These are phyloP conservation scores for Debaryomycetaceae sp. DNA, from an alignment of 1,139 yeast genomes.

Conservation along the genomic window DNA sequence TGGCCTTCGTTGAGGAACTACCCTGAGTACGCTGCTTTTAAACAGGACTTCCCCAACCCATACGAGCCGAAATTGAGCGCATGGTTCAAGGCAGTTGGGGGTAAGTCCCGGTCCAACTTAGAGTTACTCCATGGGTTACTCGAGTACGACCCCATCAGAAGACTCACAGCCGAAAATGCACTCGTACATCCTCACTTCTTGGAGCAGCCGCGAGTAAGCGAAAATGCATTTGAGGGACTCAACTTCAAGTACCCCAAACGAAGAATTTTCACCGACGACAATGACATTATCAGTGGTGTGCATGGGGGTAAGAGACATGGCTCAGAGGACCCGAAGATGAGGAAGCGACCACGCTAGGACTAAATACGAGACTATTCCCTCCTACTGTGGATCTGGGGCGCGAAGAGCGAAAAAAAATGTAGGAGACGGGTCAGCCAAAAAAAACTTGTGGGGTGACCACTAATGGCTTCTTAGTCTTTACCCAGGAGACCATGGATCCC, in stretches of 20 bases:
- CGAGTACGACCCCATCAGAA: conserved; percentile 76
- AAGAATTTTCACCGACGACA: conserved; percentile 74
- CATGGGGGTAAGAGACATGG: conserved; percentile 21
- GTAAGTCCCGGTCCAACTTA: conserved; percentile 63
- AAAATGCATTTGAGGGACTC: conserved; percentile 67
- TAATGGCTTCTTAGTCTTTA: too few relatives aligned
- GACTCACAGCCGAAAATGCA: conserved; percentile 69
- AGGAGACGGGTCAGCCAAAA: too few relatives aligned
- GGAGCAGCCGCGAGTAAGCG: conserved; percentile 61
- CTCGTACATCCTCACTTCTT: conserved; percentile 72
- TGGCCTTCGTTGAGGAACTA: conserved; percentile 81
- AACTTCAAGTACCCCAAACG: conserved; percentile 64
- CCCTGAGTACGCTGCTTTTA: conserved; percentile 73
- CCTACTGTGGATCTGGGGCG: too few relatives aligned
- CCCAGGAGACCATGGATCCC: too few relatives aligned
- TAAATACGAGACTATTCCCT: too few relatives aligned
- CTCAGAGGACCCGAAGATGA: conserved; percentile 18
- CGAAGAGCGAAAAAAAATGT: too few relatives aligned
- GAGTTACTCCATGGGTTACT: conserved; percentile 60
- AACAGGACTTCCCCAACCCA: conserved; percentile 46
- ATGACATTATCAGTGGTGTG: conserved; percentile 47
- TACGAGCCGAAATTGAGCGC: conserved; percentile 67
- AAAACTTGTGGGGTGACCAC: too few relatives aligned
- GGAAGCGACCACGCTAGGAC: conserved; percentile 24
- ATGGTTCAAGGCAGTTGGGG: conserved; percentile 85